Base-by-base conservation (phyloP, 2,329 filamentous ascomycete species). In the Ascochyta clinopodiicola region DNA sequence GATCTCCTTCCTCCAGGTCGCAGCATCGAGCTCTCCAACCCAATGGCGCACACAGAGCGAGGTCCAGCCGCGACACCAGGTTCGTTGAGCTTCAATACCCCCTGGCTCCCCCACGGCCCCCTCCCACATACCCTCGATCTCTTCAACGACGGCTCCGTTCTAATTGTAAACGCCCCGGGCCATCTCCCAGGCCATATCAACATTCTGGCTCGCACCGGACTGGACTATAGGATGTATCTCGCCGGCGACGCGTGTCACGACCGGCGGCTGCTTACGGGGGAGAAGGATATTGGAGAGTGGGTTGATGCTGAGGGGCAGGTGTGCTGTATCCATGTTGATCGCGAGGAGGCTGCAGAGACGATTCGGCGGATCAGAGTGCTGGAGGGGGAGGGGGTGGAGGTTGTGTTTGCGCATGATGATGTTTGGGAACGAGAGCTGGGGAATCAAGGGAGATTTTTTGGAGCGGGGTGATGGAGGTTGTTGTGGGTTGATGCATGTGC, bases 211-310 rank as follows among this genome's bases (percentile, higher is more conserved):
- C 74, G 78, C 0, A 73, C 75, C 0, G 73, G 71, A 0, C 51
- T 68, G 2, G 56, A 61, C 13, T 74, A 75, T 17, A 80, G 78
- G 64, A 66, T 83, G 1, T 82, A 80, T 59, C 75, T 86, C 1
- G 80, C 75, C 8, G 83, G 82, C 2, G 83, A 86, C 67, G 78
- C 80, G 17, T 86, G 80, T 54, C 84, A 86, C 59, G 82, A 86
- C 59, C 70, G 73, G 0, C 69, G 83, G 25, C 70, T 86, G 2
- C 60, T 86, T 60, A 80, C 75, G 0, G 81, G 82, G 0, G 82
- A 84, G 59, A 82, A 78, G 56, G 76, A 73, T 1, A 82, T 86
- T 40, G 84, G 82, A 1, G 74, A 79, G 40, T 85, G 81, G 74
- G 71, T 77, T 21, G 79, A 83, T 59, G 72, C 71, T 1, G 68